These are phyloP conservation scores for Triticum monococcum DNA, from an alignment of 176 grass and related monocot genomes.

Conservation along the genomic window DNA sequence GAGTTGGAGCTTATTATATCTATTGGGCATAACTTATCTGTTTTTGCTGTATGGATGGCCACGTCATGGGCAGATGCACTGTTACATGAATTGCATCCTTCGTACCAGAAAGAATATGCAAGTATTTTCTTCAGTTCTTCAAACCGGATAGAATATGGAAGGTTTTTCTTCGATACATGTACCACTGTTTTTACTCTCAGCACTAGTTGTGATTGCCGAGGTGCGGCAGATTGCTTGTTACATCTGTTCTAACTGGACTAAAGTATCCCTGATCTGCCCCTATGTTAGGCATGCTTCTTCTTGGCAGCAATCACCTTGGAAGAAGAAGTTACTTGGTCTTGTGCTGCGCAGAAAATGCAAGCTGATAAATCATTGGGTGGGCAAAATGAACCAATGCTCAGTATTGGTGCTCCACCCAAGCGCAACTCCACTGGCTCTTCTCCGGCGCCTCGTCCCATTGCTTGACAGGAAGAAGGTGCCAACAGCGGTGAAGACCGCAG, in stretches of 20 bases:
- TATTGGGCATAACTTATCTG: no score
- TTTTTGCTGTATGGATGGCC: no score
- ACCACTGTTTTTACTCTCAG: not conserved
- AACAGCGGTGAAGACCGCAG: not conserved
- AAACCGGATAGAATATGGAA: no score
- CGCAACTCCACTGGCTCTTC: not conserved
- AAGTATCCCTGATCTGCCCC: not conserved
- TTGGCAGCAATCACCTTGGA: not conserved
- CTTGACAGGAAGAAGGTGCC: not conserved
- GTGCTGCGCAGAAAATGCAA: not conserved
- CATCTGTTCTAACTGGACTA: conserved; percentile 24
- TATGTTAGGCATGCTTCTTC: not conserved
- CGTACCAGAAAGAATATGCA: no score
- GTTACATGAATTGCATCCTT: no score
- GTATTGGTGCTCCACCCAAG: not conserved
- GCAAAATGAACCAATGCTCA: conserved; percentile 2
- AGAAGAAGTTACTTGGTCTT: not conserved
- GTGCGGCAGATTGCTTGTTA: not conserved
- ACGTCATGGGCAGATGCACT: no score
- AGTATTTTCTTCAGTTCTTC: no score
- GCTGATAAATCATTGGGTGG: not conserved
- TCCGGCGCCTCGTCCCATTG: not conserved
- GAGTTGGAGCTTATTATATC: not conserved
- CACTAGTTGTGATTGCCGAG: not conserved
- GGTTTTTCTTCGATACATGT: not conserved